phyloP scores from a whole-genome alignment of 2,329 filamentous ascomycete genomes.

The Ciborinia camelliae region DNA sequence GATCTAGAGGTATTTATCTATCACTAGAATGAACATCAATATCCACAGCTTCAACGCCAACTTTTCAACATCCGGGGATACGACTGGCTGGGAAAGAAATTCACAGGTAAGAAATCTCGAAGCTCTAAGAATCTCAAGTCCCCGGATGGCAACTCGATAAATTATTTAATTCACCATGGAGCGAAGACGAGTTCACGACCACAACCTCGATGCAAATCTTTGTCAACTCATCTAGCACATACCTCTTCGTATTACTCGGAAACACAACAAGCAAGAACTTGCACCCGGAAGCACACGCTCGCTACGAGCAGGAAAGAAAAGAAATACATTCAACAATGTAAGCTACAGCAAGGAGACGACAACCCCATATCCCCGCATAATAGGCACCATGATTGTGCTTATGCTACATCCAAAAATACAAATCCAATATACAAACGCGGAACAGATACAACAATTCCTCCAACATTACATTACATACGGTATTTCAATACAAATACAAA shows the following conservation, averaged over 20 bases:
- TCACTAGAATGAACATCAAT: not conserved
- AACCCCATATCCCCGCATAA: not conserved
- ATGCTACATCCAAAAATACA: not conserved
- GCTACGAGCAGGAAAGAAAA: not conserved
- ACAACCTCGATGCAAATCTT: not conserved
- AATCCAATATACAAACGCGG: not conserved
- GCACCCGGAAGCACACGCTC: not conserved
- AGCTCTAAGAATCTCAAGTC: not conserved
- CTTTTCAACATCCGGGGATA: not conserved
- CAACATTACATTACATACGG: not conserved
- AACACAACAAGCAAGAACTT: not conserved
- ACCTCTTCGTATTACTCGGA: not conserved
- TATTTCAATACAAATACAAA: too few species aligned
- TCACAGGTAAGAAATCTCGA: not conserved
- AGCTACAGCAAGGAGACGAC: not conserved
- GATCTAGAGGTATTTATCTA: not conserved
- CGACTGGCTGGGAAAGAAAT: too few species aligned
- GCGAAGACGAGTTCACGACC: not conserved
- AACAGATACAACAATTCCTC: not conserved
- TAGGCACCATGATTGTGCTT: not conserved
- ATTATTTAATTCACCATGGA: not conserved
- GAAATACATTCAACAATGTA: not conserved
- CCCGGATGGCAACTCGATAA: not conserved
- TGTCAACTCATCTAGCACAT: not conserved
- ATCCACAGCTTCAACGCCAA: not conserved